A percentile compares a stretch with the other conserved stretches of the same genome.
phyloP scores from a whole-genome alignment of 75 land plant genomes.

The Isoetes taiwanensis region DNA sequence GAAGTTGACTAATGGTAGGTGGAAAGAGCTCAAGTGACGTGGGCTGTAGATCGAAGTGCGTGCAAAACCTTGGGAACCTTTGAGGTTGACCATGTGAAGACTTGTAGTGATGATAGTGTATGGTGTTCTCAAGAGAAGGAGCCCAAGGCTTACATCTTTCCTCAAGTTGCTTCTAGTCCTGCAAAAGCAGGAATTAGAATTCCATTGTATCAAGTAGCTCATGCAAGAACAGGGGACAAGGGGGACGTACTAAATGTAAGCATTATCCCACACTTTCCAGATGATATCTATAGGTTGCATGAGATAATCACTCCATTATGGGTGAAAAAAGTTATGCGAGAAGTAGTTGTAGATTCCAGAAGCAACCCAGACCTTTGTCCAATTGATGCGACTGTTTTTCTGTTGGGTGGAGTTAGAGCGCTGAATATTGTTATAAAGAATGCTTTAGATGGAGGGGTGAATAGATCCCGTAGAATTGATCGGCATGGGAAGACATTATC shows the following conservation, averaged over 20 bases:
- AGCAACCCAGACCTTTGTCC: background rate
- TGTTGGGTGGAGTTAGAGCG: conserved; percentile 58
- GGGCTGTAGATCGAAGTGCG: too few species aligned
- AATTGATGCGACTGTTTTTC: too few species aligned
- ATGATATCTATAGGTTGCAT: conserved; percentile 55
- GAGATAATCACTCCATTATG: conserved; percentile 56
- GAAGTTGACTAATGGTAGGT: too few species aligned
- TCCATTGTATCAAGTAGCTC: conserved; percentile 60
- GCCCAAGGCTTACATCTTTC: too few species aligned
- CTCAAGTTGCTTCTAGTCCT: too few species aligned
- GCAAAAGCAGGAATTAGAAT: conserved; percentile 45
- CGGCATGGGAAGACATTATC: conserved; percentile 86
- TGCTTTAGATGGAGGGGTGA: conserved; percentile 92
- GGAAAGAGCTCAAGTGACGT: too few species aligned
- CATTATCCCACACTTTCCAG: conserved; percentile 69
- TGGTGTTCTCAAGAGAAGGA: too few species aligned
- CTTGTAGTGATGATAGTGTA: too few species aligned
- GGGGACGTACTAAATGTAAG: conserved; percentile 86
- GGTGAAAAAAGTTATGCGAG: conserved; percentile 43
- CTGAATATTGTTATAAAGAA: conserved; percentile 75
- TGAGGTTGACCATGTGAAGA: too few species aligned
- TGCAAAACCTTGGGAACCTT: too few species aligned
- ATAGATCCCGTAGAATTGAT: conserved; percentile 82
- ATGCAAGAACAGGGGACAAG: conserved; percentile 87
- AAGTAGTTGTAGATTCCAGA: background rate